These are phyloP conservation scores for Colletotrichum liaoningense DNA, from an alignment of 2,329 filamentous ascomycete species.

Conservation along the genomic window DNA sequence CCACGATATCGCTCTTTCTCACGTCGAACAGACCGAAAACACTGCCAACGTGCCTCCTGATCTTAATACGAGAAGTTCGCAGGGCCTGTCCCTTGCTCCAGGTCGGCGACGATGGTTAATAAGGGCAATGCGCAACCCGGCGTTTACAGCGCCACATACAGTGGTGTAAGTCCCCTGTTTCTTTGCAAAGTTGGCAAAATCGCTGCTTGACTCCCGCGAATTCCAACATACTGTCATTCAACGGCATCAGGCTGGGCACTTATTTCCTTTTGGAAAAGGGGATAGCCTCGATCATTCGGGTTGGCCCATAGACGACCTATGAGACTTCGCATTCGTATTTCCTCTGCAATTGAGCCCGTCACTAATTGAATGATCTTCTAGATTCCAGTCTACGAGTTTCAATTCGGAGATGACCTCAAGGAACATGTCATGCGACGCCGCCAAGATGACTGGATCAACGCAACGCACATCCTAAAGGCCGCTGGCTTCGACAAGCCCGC, in stretches of 20 bases:
- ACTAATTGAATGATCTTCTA: conserved; percentile 49
- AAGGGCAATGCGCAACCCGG: conserved; percentile 57
- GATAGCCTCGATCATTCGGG: conserved; percentile 27
- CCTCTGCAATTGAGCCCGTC: background rate
- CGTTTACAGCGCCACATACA: conserved; percentile 77
- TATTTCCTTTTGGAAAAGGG: background rate
- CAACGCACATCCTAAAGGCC: conserved; percentile 98
- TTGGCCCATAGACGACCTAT: background rate
- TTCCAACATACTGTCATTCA: background rate
- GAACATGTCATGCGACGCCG: conserved; percentile 96
- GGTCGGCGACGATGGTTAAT: conserved; percentile 57
- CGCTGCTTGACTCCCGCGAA: background rate
- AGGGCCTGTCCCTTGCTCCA: conserved; percentile 33
- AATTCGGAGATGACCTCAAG: conserved; percentile 81
- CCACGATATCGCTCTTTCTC: background rate
- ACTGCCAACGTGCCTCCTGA: conserved; percentile 16
- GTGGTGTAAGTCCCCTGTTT: conserved; percentile 65
- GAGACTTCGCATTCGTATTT: background rate
- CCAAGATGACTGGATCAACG: conserved; percentile 97
- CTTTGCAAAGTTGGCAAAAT: background rate
- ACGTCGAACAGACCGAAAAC: background rate
- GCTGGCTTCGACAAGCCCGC: conserved; percentile 98
- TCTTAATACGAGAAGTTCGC: conserved; percentile 1
- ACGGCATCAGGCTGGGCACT: background rate
- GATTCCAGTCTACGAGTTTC: conserved; percentile 96